Evolutionary conservation across 2,329 filamentous ascomycete species (phyloP), one percentile per base, ranked within the genome.

Genomic region (Dactylonectria estremocensis): DNA sequence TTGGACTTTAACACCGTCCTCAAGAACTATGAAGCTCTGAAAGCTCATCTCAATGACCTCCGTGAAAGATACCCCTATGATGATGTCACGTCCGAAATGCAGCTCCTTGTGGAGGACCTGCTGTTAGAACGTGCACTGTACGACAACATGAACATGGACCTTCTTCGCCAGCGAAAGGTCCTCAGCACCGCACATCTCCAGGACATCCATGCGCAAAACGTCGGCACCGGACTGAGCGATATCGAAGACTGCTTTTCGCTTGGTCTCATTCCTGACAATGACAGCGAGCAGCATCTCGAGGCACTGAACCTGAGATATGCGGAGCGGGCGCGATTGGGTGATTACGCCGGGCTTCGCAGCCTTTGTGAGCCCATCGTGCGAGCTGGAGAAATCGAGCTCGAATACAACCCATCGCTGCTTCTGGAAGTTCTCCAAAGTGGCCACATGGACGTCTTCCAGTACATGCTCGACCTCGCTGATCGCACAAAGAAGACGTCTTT

Each of bases 291-390:
- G 2, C 71, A 69, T 31, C 56, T 79, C 8, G 58, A 63, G 13
- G 67, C 56, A 1, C 64, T 79, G 28, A 76, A 72, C 35, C 28
- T 56, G 10, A 58, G 64, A 16, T 77, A 76, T 40, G 65, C 68
- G 8, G 67, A 75, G 18, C 61, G 76, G 18, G 74, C 76, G 2
- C 73, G 72, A n/a, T 50, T 66, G 11, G 77, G 76, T 4, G 66
- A 74, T 14, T 64, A 76, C n/a, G 59, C 69, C 13, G 70, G 66
- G 9, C 69, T 79, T 7, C 70, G 74, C 11, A 64, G 72, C 16
- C 72, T 77, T 14, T 78, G 74, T 55, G 77, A 78, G 53, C 77
- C 77, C 4, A 68, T 77, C 10, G 64, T 77, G 9, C 67, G 73
- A 6, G 76, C 77, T 1, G 71, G 73, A 5, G 74, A 77, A 43